A percentile compares a stretch with the other conserved stretches of the same genome.
phyloP scores from a whole-genome alignment of 1,284 basidiomycete species.

The Ceratobasidium sp. region DNA sequence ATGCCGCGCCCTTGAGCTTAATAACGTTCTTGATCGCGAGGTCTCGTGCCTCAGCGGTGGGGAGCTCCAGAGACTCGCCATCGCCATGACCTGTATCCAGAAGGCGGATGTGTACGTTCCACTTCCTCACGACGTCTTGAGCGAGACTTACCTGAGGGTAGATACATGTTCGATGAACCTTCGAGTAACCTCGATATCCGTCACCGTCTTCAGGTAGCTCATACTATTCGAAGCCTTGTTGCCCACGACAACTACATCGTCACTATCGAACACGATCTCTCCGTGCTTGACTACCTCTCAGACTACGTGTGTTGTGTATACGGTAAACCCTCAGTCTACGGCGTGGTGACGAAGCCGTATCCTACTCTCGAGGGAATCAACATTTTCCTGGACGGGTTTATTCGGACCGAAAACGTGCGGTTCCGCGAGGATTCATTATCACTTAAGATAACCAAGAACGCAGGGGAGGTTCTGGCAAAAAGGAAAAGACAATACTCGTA shows the following conservation, averaged over 20 bases:
- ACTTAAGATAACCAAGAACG: slow-evolving; percentile 96
- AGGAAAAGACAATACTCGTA: slow-evolving; percentile 90
- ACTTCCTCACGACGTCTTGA: slow-evolving; percentile 43
- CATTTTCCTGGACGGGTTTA: slow-evolving; percentile 97
- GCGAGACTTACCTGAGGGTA: slow-evolving; percentile 54
- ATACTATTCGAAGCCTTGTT: slow-evolving; percentile 90
- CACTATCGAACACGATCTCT: slow-evolving; percentile 97
- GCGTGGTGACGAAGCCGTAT: slow-evolving; percentile 97
- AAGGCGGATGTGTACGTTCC: slow-evolving; percentile 85
- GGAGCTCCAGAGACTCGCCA: slow-evolving; percentile 96
- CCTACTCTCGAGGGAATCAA: slow-evolving; percentile 98
- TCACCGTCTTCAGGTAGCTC: slow-evolving; percentile 95
- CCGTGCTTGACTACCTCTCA: slow-evolving; percentile 95
- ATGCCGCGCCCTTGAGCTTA: slow-evolving; percentile 87
- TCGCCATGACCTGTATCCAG: slow-evolving; percentile 94
- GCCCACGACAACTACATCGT: slow-evolving; percentile 89
- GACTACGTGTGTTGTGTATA: slow-evolving; percentile 98
- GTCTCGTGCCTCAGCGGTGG: slow-evolving; percentile 90
- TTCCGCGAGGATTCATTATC: slow-evolving; percentile 94
- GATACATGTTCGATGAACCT: slow-evolving; percentile 98
- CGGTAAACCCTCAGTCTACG: slow-evolving; percentile 96
- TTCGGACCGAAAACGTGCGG: slow-evolving; percentile 96
- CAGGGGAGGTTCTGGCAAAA: slow-evolving; percentile 86
- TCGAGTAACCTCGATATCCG: slow-evolving; percentile 96
- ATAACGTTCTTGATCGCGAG: slow-evolving; percentile 86